phyloP scores from a whole-genome alignment of 2,329 filamentous ascomycete genomes.

The Curvularia lunata region DNA sequence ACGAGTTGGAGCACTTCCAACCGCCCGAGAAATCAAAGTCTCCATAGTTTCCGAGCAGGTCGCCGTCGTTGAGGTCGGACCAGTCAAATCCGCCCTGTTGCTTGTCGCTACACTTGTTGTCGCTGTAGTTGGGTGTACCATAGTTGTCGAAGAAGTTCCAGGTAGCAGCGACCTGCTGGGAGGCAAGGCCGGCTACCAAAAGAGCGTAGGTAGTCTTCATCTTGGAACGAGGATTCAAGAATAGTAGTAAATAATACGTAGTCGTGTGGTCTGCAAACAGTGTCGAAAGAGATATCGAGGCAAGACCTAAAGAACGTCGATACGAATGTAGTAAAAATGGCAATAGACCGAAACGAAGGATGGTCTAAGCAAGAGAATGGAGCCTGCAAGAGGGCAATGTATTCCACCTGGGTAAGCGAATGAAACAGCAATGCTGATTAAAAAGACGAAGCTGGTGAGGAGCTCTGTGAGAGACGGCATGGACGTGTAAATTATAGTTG shows the following conservation, averaged over 20 bases:
- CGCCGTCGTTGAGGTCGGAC: constrained; percentile 59
- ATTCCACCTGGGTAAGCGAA: constrained; percentile 34
- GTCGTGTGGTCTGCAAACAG: constrained; percentile 5
- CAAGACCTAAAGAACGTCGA: constrained; percentile 33
- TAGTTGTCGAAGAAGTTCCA: constrained; percentile 64
- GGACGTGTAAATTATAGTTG: constrained; percentile 36
- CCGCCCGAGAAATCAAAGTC: constrained; percentile 70
- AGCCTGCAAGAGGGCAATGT: constrained; percentile 36
- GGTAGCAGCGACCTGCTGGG: constrained; percentile 55
- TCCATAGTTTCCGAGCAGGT: constrained; percentile 66
- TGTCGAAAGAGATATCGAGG: constrained; percentile 25
- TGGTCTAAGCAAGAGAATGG: constrained; percentile 18
- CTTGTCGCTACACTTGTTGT: constrained; percentile 77
- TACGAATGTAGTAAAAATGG: constrained; percentile 15
- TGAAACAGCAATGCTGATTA: constrained; percentile 27
- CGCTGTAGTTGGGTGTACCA: constrained; percentile 71
- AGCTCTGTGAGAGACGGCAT: constrained; percentile 17
- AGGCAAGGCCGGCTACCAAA: constrained; percentile 55
- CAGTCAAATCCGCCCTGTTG: constrained; percentile 78
- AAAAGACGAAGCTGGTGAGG: constrained; percentile 22
- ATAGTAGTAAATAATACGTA: constrained; percentile 16
- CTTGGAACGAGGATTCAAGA: constrained; percentile 33
- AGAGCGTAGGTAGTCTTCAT: constrained; percentile 55
- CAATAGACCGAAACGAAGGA: constrained; percentile 31
- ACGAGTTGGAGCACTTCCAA: constrained; percentile 70